Evolutionary conservation across 345 rosid genomes (phyloP).

Genomic region (Cochlearia excelsa): DNA sequence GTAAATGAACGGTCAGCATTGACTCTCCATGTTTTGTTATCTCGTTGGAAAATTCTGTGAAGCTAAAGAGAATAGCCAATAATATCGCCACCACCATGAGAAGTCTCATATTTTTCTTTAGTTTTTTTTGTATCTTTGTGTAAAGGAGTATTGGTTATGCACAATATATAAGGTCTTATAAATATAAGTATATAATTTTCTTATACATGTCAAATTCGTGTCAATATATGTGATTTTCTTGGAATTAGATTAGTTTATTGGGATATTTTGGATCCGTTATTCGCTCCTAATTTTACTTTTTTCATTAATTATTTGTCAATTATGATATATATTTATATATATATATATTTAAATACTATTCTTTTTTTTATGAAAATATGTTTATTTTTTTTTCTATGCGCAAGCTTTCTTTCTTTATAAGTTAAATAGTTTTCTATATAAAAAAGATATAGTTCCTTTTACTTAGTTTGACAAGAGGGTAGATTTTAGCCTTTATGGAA

Average conservation of each 20-base stretch:
- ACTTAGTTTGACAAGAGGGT: too few relatives aligned
- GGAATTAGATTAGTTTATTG: not conserved
- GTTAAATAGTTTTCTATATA: too few relatives aligned
- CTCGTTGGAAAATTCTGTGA: slow-evolving; percentile 18
- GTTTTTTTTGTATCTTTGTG: not conserved
- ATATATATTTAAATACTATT: too few relatives aligned
- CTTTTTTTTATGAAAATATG: too few relatives aligned
- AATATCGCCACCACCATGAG: slow-evolving; percentile 25
- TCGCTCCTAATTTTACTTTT: not conserved
- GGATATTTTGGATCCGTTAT: slow-evolving; percentile 8
- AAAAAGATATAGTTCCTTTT: too few relatives aligned
- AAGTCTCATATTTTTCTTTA: slow-evolving; percentile 14
- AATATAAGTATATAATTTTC: slow-evolving; percentile 17
- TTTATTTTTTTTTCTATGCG: too few relatives aligned
- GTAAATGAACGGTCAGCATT: slow-evolving; percentile 17
- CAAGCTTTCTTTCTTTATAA: too few relatives aligned
- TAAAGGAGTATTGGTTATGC: slow-evolving; percentile 13
- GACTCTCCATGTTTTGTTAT: slow-evolving; percentile 29
- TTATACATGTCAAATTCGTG: slow-evolving; percentile 30
- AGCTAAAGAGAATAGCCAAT: not conserved
- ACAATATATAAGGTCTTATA: slow-evolving; percentile 22
- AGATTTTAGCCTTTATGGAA: too few relatives aligned
- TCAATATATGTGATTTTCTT: not conserved
- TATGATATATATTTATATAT: too few relatives aligned
- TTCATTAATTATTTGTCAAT: too few relatives aligned